phyloP scores from a whole-genome alignment of 1,284 basidiomycete species.

The Rhodofomes roseus region DNA sequence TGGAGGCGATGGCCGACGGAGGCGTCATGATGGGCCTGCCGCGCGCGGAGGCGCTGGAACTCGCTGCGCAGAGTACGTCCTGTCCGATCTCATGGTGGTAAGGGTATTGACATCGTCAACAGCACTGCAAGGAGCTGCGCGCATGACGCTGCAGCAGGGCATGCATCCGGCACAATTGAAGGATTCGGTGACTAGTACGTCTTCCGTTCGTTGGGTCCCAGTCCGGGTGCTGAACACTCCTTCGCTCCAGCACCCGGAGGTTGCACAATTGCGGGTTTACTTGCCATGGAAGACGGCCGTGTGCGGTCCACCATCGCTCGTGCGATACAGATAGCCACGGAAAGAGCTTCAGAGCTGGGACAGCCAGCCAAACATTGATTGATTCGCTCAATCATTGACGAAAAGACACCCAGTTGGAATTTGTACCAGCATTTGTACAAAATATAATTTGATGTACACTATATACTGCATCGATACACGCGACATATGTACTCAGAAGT shows the following conservation, averaged over 20 bases:
- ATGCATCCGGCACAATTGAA: constrained; percentile 96
- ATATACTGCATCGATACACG: neutral
- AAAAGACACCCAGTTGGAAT: neutral
- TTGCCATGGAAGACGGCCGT: constrained; percentile 93
- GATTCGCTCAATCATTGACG: neutral
- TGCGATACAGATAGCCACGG: constrained; percentile 91
- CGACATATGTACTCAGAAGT: neutral
- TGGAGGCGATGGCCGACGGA: constrained; percentile 99
- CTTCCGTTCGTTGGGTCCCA: neutral
- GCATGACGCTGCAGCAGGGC: constrained; percentile 89
- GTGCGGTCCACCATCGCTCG: constrained; percentile 95
- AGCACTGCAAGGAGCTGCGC: constrained; percentile 96
- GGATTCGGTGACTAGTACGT: constrained; percentile 94
- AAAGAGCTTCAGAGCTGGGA: constrained; percentile 80
- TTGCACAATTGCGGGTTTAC: constrained; percentile 95
- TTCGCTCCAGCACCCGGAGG: constrained; percentile 82
- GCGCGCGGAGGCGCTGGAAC: constrained; percentile 87
- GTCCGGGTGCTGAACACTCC: neutral
- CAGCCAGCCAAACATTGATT: constrained; percentile 27
- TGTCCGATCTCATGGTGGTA: neutral
- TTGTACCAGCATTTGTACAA: neutral
- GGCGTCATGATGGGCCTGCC: constrained; percentile 99
- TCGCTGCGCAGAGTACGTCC: constrained; percentile 90
- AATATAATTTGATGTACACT: neutral
- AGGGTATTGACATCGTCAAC: constrained; percentile 1